Evolutionary conservation across 1,284 basidiomycete genomes (phyloP).

Genomic region (Pseudozyma thailandica): DNA sequence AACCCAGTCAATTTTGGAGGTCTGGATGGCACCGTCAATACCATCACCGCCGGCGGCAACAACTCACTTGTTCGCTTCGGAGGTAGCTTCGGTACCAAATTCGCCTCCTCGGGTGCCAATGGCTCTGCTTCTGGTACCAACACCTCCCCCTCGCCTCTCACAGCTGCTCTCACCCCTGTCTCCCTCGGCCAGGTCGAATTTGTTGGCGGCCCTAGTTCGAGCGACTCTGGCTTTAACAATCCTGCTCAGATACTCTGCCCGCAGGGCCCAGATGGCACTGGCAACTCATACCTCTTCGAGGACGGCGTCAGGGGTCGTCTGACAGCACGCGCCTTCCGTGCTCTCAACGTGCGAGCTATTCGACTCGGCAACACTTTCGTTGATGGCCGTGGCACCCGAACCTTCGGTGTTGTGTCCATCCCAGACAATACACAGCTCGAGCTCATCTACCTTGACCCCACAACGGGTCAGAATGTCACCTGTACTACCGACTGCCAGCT

Average conservation of each 20-base stretch:
- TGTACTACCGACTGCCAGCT: conserved; percentile 68
- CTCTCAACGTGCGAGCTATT: conserved; percentile 79
- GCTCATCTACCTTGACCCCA: conserved; percentile 81
- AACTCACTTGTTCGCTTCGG: conserved; percentile 82
- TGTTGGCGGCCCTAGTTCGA: conserved; percentile 78
- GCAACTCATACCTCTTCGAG: conserved; percentile 84
- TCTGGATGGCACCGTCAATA: conserved; percentile 80
- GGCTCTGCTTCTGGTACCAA: conserved; percentile 60
- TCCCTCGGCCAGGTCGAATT: conserved; percentile 73
- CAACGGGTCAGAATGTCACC: conserved; percentile 77
- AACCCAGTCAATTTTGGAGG: conserved; percentile 82
- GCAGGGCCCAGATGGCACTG: conserved; percentile 77
- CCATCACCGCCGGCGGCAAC: conserved; percentile 81
- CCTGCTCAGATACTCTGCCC: conserved; percentile 86
- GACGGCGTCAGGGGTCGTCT: conserved; percentile 78
- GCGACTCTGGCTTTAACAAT: conserved; percentile 75
- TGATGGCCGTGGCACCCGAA: conserved; percentile 80
- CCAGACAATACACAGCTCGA: conserved; percentile 86
- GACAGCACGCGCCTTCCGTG: conserved; percentile 79
- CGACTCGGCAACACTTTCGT: conserved; percentile 91
- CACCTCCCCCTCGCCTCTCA: conserved; percentile 71
- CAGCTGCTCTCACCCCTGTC: conserved; percentile 66
- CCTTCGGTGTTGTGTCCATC: conserved; percentile 80
- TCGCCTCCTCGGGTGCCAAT: conserved; percentile 72
- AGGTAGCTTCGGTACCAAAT: conserved; percentile 76